These are phyloP conservation scores for Microdochium trichocladiopsis DNA, from an alignment of 2,329 filamentous ascomycete species.

Conservation along the genomic window DNA sequence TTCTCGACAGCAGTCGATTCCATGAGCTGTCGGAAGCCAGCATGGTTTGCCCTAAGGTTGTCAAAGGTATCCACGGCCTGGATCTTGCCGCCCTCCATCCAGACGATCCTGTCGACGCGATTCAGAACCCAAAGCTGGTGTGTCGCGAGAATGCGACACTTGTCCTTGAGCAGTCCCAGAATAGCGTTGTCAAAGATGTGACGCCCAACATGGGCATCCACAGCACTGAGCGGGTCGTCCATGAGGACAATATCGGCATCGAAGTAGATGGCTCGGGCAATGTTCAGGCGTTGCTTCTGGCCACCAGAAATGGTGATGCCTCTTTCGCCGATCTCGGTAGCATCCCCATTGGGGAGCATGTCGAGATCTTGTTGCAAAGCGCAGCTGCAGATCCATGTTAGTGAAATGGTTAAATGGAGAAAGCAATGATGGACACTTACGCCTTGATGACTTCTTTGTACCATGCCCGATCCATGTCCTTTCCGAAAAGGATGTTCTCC, in stretches of 20 bases:
- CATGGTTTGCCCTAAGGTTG: conserved; percentile 73
- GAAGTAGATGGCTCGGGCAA: conserved; percentile 74
- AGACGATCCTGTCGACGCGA: conserved; percentile 85
- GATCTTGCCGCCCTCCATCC: conserved; percentile 83
- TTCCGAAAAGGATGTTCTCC: conserved; percentile 89
- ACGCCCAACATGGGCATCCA: conserved; percentile 63
- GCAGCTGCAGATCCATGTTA: conserved; percentile 43
- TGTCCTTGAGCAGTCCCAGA: conserved; percentile 77
- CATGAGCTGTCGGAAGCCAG: conserved; percentile 78
- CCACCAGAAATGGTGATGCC: conserved; percentile 94
- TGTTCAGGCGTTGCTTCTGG: conserved; percentile 92
- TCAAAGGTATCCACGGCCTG: conserved; percentile 84
- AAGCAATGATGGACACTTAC: conserved; percentile 29
- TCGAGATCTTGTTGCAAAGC: conserved; percentile 80
- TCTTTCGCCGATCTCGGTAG: conserved; percentile 89
- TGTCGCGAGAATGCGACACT: conserved; percentile 85
- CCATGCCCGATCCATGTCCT: conserved; percentile 67
- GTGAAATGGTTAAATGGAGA: neutral
- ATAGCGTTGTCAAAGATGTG: conserved; percentile 94
- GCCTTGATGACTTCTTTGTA: conserved; percentile 79
- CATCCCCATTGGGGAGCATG: conserved; percentile 84
- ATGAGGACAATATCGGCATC: conserved; percentile 61
- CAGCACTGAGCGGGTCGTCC: conserved; percentile 63
- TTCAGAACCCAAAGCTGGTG: conserved; percentile 92
- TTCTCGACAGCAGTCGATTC: conserved; percentile 72